Evolutionary conservation across 2,329 filamentous ascomycete species (phyloP).

Genomic region (Exutisphaerella laricina): DNA sequence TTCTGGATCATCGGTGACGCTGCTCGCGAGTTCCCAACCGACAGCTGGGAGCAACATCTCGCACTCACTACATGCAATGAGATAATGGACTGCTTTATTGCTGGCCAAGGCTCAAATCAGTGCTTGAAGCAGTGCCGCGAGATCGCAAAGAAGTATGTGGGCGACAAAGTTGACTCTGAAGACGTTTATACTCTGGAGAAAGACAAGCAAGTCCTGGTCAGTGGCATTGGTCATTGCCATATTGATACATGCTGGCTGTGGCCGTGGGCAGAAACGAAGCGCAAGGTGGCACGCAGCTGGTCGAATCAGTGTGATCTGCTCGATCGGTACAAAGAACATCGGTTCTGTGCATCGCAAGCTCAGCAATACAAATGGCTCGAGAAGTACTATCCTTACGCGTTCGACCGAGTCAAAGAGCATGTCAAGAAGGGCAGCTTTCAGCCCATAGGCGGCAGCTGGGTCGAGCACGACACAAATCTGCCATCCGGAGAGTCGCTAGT

Average conservation of each 20-base stretch:
- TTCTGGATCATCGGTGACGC: slow-evolving; percentile 95
- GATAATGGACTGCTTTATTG: slow-evolving; percentile 86
- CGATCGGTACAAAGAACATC: slow-evolving; percentile 88
- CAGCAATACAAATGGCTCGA: slow-evolving; percentile 99
- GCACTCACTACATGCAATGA: slow-evolving; percentile 77
- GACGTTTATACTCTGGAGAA: slow-evolving; percentile 64
- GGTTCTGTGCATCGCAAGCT: slow-evolving; percentile 87
- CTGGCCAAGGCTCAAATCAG: slow-evolving; percentile 64
- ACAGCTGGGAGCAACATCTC: slow-evolving; percentile 84
- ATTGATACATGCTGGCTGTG: slow-evolving; percentile 99
- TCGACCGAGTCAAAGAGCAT: slow-evolving; percentile 84
- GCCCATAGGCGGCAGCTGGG: slow-evolving; percentile 95
- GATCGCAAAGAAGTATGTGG: slow-evolving; percentile 78
- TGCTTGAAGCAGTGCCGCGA: slow-evolving; percentile 74
- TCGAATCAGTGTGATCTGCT: slow-evolving; percentile 93
- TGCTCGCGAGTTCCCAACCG: slow-evolving; percentile 79
- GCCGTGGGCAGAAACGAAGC: slow-evolving; percentile 96
- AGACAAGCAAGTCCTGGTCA: slow-evolving; percentile 70
- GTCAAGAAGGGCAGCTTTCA: slow-evolving; percentile 88
- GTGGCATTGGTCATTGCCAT: slow-evolving; percentile 90
- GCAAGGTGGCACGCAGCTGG: slow-evolving; percentile 94
- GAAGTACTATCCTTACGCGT: slow-evolving; percentile 78
- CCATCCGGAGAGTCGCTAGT: slow-evolving; percentile 91
- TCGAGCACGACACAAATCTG: slow-evolving; percentile 97
- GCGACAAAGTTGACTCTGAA: slow-evolving; percentile 71